These are phyloP conservation scores for Salix viminalis DNA, from an alignment of 345 rosid genomes.

Conservation along the genomic window DNA sequence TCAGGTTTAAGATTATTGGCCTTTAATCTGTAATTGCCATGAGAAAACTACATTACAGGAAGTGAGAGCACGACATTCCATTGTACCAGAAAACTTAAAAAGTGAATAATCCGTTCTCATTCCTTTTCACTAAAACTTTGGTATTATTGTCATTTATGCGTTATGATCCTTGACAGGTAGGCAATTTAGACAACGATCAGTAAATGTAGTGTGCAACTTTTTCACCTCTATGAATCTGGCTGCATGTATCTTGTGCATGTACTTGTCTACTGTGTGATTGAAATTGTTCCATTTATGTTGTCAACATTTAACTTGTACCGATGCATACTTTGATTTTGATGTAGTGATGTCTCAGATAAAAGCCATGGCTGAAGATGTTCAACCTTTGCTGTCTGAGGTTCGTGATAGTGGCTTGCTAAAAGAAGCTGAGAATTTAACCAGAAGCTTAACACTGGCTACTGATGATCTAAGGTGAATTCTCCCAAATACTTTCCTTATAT, in stretches of 20 bases:
- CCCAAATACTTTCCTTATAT: background rate
- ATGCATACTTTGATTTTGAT: conserved; percentile 54
- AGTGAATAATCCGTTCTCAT: background rate
- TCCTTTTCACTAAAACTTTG: background rate
- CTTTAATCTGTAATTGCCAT: background rate
- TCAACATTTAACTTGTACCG: conserved; percentile 26
- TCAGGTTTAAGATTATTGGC: background rate
- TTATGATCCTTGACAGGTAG: background rate
- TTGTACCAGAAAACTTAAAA: background rate
- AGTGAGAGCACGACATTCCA: background rate
- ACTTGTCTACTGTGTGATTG: background rate
- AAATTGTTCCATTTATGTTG: background rate
- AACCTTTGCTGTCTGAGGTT: conserved; percentile 89
- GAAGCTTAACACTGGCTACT: conserved; percentile 80
- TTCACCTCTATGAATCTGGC: background rate
- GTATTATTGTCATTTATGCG: background rate
- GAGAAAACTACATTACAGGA: background rate
- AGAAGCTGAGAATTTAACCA: conserved; percentile 79
- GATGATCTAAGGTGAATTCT: conserved; percentile 73
- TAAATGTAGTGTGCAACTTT: background rate
- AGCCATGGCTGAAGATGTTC: conserved; percentile 96
- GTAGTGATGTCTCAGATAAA: conserved; percentile 86
- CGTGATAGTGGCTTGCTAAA: conserved; percentile 80
- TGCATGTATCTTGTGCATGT: background rate
- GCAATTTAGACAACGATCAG: background rate